Conservation (phyloP, 305 asterid genomes). For the Plantago coronopus region DNA sequence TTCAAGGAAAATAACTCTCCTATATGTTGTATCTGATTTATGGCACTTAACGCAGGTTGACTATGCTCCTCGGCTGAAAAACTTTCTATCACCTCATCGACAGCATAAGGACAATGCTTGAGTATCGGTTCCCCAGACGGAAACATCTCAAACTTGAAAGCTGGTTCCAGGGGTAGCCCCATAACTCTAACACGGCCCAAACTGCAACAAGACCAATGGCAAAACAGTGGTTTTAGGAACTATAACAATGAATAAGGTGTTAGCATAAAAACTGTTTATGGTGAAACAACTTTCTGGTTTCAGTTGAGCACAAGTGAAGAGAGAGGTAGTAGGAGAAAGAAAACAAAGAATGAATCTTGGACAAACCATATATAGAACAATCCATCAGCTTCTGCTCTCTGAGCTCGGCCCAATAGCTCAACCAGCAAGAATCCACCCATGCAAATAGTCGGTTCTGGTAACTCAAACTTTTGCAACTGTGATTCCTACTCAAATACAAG, state of each 20-base stretch:
- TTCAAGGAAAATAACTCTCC: background rate
- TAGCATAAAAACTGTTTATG: background rate
- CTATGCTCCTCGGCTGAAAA: slow-evolving; percentile 1
- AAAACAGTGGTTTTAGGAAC: background rate
- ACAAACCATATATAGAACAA: slow-evolving; percentile 56
- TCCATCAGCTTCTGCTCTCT: slow-evolving; percentile 41
- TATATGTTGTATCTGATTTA: background rate
- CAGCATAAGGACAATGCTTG: slow-evolving; percentile 24
- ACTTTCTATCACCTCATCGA: slow-evolving; percentile 19
- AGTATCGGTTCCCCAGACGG: slow-evolving; percentile 31
- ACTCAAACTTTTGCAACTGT: slow-evolving; percentile 41
- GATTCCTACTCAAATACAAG: slow-evolving; percentile 32
- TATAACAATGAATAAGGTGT: background rate
- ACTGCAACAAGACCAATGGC: slow-evolving; percentile 25
- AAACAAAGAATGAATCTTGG: background rate
- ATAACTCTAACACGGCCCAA: slow-evolving; percentile 32
- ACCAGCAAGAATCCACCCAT: slow-evolving; percentile 59
- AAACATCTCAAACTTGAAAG: slow-evolving; percentile 26
- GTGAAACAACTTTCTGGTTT: background rate
- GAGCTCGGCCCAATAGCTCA: slow-evolving; percentile 53
- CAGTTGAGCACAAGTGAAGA: too few species aligned
- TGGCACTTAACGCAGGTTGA: background rate
- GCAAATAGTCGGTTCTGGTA: slow-evolving; percentile 57
- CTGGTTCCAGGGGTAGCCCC: slow-evolving; percentile 39
- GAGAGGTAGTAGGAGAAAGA: background rate